Percentiles rank a stretch among this genome's conserved stretches.
These are phyloP conservation scores for Fraxinus ornus DNA, from an alignment of 305 asterid genomes.

Conservation along the genomic window DNA sequence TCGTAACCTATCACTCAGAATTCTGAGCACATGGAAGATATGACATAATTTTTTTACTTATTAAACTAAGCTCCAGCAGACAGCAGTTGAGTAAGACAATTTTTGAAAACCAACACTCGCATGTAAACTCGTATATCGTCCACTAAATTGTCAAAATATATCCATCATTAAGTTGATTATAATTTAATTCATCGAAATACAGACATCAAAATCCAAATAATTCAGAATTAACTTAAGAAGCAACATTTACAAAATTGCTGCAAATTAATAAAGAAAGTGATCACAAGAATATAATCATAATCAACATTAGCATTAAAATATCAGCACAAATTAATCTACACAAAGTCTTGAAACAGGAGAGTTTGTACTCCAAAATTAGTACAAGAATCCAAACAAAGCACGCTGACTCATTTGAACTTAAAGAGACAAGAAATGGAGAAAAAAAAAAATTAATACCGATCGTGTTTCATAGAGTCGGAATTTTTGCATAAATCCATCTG, in stretches of 20 bases:
- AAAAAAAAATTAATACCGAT: constrained; percentile 58
- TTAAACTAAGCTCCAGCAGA: constrained; percentile 6
- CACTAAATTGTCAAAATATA: neutral
- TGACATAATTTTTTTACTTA: neutral
- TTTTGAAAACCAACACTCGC: neutral
- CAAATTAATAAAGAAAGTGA: constrained; percentile 15
- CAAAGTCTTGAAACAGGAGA: constrained; percentile 2
- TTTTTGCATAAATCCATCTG: constrained; percentile 79
- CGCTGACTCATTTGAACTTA: neutral
- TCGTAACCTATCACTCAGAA: neutral
- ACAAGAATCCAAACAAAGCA: constrained; percentile 15
- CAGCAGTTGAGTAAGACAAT: neutral
- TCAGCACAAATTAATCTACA: constrained; percentile 11
- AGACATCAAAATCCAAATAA: neutral
- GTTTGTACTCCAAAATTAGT: constrained; percentile 2
- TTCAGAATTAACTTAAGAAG: constrained; percentile 3
- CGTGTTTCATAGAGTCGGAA: constrained; percentile 90
- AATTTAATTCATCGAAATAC: neutral
- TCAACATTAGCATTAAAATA: constrained; percentile 11
- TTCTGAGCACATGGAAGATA: neutral
- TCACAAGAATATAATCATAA: neutral
- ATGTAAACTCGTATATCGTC: neutral
- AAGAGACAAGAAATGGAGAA: constrained; percentile 20
- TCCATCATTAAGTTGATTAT: neutral
- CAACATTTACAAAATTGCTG: neutral